phyloP scores from a whole-genome alignment of 2,329 filamentous ascomycete genomes.

The Ophiocordyceps sinensis region DNA sequence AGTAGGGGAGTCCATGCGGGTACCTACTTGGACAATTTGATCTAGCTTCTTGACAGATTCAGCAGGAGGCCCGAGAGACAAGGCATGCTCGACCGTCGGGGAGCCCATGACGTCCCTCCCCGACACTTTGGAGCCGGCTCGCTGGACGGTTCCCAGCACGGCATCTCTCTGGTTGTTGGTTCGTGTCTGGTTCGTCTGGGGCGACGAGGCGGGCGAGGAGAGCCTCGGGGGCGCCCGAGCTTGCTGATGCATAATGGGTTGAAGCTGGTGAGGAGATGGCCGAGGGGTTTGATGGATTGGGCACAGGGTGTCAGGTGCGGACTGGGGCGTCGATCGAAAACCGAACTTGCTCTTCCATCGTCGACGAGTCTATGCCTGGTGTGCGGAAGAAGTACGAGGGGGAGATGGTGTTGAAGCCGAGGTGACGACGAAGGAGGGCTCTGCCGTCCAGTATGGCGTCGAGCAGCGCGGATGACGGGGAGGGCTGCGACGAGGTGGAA shows the following conservation, averaged over 20 bases:
- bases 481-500: neutral
- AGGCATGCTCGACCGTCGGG: conserved; percentile 30
- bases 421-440: neutral
- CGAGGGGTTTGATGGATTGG: neutral
- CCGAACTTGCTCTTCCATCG: conserved; percentile 2
- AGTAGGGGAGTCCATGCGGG: neutral
- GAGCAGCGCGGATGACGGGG: neutral
- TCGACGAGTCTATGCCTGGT: neutral
- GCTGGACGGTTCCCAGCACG: conserved; percentile 21
- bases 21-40: conserved; percentile 73
- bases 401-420: neutral
- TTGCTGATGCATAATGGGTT: conserved; percentile 67
- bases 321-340: conserved; percentile 1
- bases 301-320: conserved; percentile 1
- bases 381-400: neutral
- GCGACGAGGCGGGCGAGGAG: conserved; percentile 57
- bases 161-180: conserved; percentile 63
- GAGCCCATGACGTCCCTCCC: conserved; percentile 27
- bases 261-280: neutral
- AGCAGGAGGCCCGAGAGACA: conserved; percentile 35
- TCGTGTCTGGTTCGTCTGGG: conserved; percentile 57
- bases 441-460: neutral
- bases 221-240: conserved; percentile 59
- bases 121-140: conserved; percentile 28
- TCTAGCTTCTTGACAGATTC: conserved; percentile 71